Conservation (phyloP, 169 alveolate genomes). For the Ichthyophthirius multifiliis region DNA sequence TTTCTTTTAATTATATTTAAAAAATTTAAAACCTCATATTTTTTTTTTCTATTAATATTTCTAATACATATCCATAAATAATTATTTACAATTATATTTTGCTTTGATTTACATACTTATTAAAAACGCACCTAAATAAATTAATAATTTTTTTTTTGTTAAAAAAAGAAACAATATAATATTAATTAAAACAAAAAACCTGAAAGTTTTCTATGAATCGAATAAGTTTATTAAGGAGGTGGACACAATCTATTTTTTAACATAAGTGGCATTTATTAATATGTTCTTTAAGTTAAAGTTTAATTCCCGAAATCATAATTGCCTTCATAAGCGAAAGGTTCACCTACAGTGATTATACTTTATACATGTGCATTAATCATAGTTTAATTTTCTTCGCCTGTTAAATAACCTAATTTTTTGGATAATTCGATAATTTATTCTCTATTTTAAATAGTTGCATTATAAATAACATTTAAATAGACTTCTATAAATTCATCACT, state of each 20-base stretch:
- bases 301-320: constrained; percentile 58
- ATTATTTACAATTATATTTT: neutral
- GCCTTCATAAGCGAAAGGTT: constrained; percentile 63
- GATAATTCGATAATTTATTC: constrained; percentile 37
- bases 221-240: constrained; percentile 75
- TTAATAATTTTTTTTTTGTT: neutral
- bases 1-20: no score
- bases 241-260: constrained; percentile 65
- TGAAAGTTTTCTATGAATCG: constrained; percentile 67
- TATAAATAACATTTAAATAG: constrained; percentile 56
- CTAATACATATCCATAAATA: neutral
- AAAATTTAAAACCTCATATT: no score
- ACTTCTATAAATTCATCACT: constrained; percentile 47
- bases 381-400: constrained; percentile 68
- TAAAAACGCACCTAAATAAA: constrained; percentile 29
- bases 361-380: constrained; percentile 66
- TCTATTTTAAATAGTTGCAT: constrained; percentile 47
- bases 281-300: constrained; percentile 45
- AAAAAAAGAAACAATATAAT: no score
- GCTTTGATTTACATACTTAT: constrained; percentile 54
- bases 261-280: constrained; percentile 61
- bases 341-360: constrained; percentile 63
- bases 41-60: neutral
- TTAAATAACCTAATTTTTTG: constrained; percentile 52
- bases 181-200: constrained; percentile 20